Percentiles rank a stretch among this genome's conserved stretches.
These are phyloP conservation scores for Calocybe gangraenosa DNA, from an alignment of 768 basidiomycete species.

Conservation along the genomic window DNA sequence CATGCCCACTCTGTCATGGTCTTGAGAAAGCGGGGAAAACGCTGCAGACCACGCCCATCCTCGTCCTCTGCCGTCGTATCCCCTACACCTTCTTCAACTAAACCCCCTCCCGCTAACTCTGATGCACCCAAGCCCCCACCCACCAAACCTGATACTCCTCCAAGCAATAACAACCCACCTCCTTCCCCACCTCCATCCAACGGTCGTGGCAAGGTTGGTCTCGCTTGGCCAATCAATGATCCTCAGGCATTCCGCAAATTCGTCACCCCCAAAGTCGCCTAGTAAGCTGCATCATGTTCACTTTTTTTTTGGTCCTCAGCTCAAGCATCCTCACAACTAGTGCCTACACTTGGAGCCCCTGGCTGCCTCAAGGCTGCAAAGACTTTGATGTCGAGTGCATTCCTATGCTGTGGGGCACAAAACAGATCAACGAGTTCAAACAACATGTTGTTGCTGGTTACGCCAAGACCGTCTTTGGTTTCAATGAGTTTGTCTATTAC, in stretches of 20 bases:
- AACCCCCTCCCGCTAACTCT: slow-evolving; percentile 12
- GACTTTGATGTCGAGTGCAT: slow-evolving; percentile 49
- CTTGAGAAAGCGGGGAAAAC: slow-evolving; percentile 53
- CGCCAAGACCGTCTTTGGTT: slow-evolving; percentile 46
- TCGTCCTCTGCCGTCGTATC: slow-evolving; percentile 22
- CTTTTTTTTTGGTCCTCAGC: not conserved
- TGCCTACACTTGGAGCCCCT: slow-evolving; percentile 68
- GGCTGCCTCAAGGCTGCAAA: slow-evolving; percentile 34
- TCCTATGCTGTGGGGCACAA: slow-evolving; percentile 70
- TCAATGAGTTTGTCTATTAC: slow-evolving; percentile 77
- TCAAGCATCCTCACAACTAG: slow-evolving; percentile 18
- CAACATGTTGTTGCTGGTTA: slow-evolving; percentile 45
- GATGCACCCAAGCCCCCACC: slow-evolving; percentile 17
- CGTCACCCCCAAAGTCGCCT: slow-evolving; percentile 35
- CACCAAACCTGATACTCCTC: slow-evolving; percentile 1
- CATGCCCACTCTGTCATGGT: slow-evolving; percentile 25
- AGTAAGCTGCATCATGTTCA: slow-evolving; percentile 26
- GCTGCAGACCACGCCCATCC: slow-evolving; percentile 53
- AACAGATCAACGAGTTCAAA: slow-evolving; percentile 46
- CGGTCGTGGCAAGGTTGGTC: slow-evolving; percentile 46
- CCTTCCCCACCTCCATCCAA: slow-evolving; percentile 12
- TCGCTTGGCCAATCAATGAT: slow-evolving; percentile 65
- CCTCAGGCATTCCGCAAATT: slow-evolving; percentile 47
- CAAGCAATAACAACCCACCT: slow-evolving; percentile 10
- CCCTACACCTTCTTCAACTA: slow-evolving; percentile 14